Evolutionary conservation across 768 basidiomycete genomes (phyloP), one percentile per base, ranked within the genome.

Genomic region (Xerocomus spinulosus): DNA sequence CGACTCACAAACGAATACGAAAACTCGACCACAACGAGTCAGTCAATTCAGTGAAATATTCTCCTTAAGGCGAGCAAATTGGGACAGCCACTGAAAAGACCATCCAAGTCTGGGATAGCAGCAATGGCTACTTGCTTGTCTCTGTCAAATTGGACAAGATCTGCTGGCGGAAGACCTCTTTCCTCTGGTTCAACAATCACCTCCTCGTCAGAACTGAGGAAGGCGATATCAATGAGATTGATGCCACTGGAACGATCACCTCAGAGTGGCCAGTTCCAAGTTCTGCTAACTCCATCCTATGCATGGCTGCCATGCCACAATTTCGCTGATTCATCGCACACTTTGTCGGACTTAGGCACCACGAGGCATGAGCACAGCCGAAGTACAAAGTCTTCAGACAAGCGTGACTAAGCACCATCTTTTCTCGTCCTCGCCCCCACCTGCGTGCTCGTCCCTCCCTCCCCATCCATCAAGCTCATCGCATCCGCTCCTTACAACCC

Each of bases 61-160:
- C 49, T 2, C 44, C 41, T 1, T 10, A 46, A 3, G 44, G 49
- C 9, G 28, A 45, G 2, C 52, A 23, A 23, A 51, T 53, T 9
- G 52, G 41, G 5, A 53, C 49, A 4, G 44, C 41, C 12, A 42
- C 44, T 5, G 8, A 18, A 4, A 13, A 17, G 1, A 29, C 15
- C 9, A 13, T 54, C n/a, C 46, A 20, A 2, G 8, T 50, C 38
- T 46, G 18, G 20, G 43, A 48, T 24, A 29, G 46, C 49, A 12
- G 10, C 14, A n/a, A 44, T 23, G 36, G 44, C 7, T 13, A 18
- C 18, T 15, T 48, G 28, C 46, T 54, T 10, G 7, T 38, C n/a
- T n/a, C n/a, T 2, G 28, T 37, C 4, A 33, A n/a, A n/a, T n/a
- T 53, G 9, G 5, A 6, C 8, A 21, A 25, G 2, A 1, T 3